Evolutionary conservation across 257 asterid species (phyloP), one percentile per base, ranked within the genome.

Genomic region (Plectranthus barbatus): DNA sequence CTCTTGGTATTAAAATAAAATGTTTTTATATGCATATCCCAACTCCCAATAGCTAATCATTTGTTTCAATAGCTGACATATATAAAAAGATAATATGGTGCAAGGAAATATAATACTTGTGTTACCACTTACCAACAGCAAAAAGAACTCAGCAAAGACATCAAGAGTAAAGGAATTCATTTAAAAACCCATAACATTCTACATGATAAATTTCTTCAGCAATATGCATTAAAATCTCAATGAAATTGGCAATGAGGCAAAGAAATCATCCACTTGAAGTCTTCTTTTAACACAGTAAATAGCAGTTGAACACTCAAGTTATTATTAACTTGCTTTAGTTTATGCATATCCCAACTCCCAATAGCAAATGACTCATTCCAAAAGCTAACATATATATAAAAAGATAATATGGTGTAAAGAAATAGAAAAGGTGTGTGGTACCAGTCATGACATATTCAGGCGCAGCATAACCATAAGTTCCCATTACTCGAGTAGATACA

Each of bases 401-500:
- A 50, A 18, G 46, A 51, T 61, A 56, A 46, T 37, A 52, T 12
- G 19, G 52, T 23, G 44, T 62, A 49, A 69, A 56, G 34, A 33
- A 46, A 50, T 18, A 18, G n/a, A n/a, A n/a, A n/a, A n/a, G n/a
- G n/a, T n/a, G n/a, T n/a, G n/a, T n/a, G 66, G 36, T 86, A 91
- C 98, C 99, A 18, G 99, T 93, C 99, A 93, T 93, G 44, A 93
- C 99, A 82, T 93, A 93, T 82, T 93, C 99, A 42, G 99, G 99
- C 44, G 99, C 99, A 13, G 99, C 99, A 73, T 93, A 93, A 40
- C 99, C 99, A 80, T 93, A 93, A 61, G 97, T 93, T 67, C 99
- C 99, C 99, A 93, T 93, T 17, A 93, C 97, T 34, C 97, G 89
- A 66, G 99, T 93, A 44, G 99, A 93, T 60, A 93, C 99, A 68